Conservation (phyloP, 2,329 filamentous ascomycete species). For the Lachnellula occidentalis region DNA sequence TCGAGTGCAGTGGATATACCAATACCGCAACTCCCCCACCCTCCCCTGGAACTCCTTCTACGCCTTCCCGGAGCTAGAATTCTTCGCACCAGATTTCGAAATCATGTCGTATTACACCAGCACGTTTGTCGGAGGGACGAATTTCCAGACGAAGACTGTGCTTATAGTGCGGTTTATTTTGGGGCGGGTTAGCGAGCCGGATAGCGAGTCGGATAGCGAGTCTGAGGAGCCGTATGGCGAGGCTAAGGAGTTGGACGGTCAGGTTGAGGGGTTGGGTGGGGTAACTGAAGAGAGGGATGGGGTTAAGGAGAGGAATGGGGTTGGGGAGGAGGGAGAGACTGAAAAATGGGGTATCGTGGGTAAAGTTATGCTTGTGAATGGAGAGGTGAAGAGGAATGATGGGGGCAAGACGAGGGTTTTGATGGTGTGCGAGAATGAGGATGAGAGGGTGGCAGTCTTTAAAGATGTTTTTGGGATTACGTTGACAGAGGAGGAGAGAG, state of each 20-base stretch:
- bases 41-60: slow-evolving; percentile 56
- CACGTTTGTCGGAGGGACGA: slow-evolving; percentile 48
- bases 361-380: slow-evolving; percentile 46
- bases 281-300: no score
- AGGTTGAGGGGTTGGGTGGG: background rate
- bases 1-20: slow-evolving; percentile 50
- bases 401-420: slow-evolving; percentile 45
- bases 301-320: no score
- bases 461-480: slow-evolving; percentile 45
- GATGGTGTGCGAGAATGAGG: slow-evolving; percentile 43
- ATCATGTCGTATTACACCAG: slow-evolving; percentile 55
- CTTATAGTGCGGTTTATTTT: slow-evolving; percentile 54
- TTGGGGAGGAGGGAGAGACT: slow-evolving; percentile 19
- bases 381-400: slow-evolving; percentile 48
- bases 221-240: background rate
- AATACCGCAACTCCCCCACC: slow-evolving; percentile 45
- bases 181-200: slow-evolving; percentile 13
- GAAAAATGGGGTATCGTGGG: slow-evolving; percentile 39
- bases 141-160: slow-evolving; percentile 51
- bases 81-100: slow-evolving; percentile 54
- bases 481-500: slow-evolving; percentile 44
- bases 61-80: slow-evolving; percentile 61
- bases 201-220: no score
- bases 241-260: background rate
- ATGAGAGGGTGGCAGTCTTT: slow-evolving; percentile 47